Base-by-base conservation (phyloP, 2,329 filamentous ascomycete genomes). In the Claviceps sp. region DNA sequence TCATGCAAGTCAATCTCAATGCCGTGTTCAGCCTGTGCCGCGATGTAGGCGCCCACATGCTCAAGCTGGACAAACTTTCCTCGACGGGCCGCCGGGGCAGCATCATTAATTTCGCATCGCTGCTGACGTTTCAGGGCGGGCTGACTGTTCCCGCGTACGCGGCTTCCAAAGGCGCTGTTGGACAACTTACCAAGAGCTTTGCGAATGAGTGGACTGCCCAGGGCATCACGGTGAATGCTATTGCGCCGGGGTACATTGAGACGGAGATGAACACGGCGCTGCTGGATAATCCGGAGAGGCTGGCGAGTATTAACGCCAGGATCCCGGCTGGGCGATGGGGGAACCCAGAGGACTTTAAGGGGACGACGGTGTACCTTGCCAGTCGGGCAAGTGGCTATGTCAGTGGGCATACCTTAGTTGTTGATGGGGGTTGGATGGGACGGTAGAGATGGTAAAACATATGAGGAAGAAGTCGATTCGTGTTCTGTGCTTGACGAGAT, bases 261-360 rank as follows among this genome's bases (percentile, higher is more conserved):
- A 95, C 89, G n/a, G 89, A 95, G 55, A 95, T 95, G 90, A 96
- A 95, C 65, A 77, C 76, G 58, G 89, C 89, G 2, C 68, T 96
- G 62, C 79, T 95, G 44, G 78, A 82, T 49, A 82, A 95, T 66
- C 67, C 77, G 60, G 78, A 77, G 58, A 72, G 89, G 38, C 76
- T 85, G 54, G 79, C 75, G 57, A 84, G 84, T 61, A 95, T 95
- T 59, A 76, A 86, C 62, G 81, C 80, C 37, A 73, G 89, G 52
- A 95, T 95, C 60, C 89, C 89, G 0, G 87, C 87, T 0, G 89
- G 85, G 0, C 72, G 88, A 59, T 95, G 89, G 89, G 89, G 88
- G 0, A 74, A 66, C 11, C 85, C 89, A 0, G 88, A 94, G 26
- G 90, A 96, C 61, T 95, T 95, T 66, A 90, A 90, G 72, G 89